These are phyloP conservation scores for Trametes maxima DNA, from an alignment of 768 basidiomycete species.

Conservation along the genomic window DNA sequence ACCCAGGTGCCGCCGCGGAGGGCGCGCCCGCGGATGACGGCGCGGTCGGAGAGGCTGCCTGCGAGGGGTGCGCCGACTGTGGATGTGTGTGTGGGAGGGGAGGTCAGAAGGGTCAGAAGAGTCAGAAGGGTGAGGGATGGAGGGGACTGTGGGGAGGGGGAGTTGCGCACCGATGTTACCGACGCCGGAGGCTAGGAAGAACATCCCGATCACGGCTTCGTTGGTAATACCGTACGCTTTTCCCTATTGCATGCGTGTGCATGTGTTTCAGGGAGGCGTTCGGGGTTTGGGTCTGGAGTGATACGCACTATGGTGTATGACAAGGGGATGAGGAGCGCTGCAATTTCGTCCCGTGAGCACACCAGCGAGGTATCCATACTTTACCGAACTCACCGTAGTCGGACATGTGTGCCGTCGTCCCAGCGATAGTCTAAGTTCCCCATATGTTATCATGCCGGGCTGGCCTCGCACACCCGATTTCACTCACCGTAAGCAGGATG, in stretches of 20 bases:
- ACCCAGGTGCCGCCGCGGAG: constrained; percentile 58
- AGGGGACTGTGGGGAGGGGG: not conserved
- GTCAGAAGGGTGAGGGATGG: not conserved
- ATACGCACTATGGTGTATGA: constrained; percentile 64
- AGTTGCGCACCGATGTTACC: constrained; percentile 53
- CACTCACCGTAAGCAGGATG: constrained; percentile 52
- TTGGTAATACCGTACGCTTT: constrained; percentile 58
- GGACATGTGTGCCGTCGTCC: constrained; percentile 31
- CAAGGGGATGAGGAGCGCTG: constrained; percentile 56
- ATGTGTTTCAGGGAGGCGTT: not conserved
- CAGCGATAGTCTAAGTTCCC: constrained; percentile 42
- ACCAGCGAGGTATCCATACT: not conserved
- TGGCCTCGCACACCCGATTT: too few relatives aligned
- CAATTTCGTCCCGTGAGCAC: not conserved
- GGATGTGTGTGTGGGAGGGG: not conserved
- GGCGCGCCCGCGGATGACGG: constrained; percentile 50
- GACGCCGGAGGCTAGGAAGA: constrained; percentile 58
- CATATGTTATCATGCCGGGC: not conserved
- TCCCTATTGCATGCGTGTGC: constrained; percentile 47
- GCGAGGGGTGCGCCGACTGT: constrained; percentile 62
- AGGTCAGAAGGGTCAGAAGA: not conserved
- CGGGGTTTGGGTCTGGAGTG: not conserved
- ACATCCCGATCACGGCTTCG: constrained; percentile 58
- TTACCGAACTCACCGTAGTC: constrained; percentile 20
- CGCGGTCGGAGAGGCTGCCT: constrained; percentile 60